A percentile compares a stretch with the other conserved stretches of the same genome.
phyloP scores from a whole-genome alignment of 768 basidiomycete genomes.

The Harrya chromipes region DNA sequence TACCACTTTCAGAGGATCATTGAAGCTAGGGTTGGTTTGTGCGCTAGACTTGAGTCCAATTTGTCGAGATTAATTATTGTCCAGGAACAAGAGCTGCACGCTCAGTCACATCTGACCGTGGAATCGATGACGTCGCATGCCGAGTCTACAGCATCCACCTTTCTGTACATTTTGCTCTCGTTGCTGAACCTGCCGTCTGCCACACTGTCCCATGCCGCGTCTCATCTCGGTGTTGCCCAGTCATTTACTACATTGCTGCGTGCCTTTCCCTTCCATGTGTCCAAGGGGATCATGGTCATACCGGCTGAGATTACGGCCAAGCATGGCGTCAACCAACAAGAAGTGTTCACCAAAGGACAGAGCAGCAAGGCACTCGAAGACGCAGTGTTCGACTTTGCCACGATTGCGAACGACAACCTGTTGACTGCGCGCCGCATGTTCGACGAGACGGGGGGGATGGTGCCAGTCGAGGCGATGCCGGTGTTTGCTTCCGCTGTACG shows the following conservation, averaged over 20 bases:
- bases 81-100: slow-evolving; percentile 66
- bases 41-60: neutral
- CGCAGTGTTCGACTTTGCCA: slow-evolving; percentile 82
- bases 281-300: slow-evolving; percentile 66
- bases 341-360: slow-evolving; percentile 59
- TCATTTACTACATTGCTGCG: slow-evolving; percentile 70
- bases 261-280: slow-evolving; percentile 73
- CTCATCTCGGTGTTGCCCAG: slow-evolving; percentile 76
- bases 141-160: slow-evolving; percentile 76
- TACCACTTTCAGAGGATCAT: slow-evolving; percentile 84
- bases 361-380: slow-evolving; percentile 62
- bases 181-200: slow-evolving; percentile 56
- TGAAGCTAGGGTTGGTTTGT: slow-evolving; percentile 68
- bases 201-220: slow-evolving; percentile 69
- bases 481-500: slow-evolving; percentile 71
- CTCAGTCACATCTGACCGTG: slow-evolving; percentile 61
- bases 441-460: slow-evolving; percentile 47
- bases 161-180: slow-evolving; percentile 74
- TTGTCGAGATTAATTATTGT: slow-evolving; percentile 20
- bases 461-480: slow-evolving; percentile 60
- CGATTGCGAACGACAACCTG: slow-evolving; percentile 76
- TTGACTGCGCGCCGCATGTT: slow-evolving; percentile 71
- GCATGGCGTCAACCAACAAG: slow-evolving; percentile 76
- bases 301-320: slow-evolving; percentile 80
- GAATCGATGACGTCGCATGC: slow-evolving; percentile 70